Base-by-base conservation (phyloP, 106 monocot species). In the Cymbidium sinense region DNA sequence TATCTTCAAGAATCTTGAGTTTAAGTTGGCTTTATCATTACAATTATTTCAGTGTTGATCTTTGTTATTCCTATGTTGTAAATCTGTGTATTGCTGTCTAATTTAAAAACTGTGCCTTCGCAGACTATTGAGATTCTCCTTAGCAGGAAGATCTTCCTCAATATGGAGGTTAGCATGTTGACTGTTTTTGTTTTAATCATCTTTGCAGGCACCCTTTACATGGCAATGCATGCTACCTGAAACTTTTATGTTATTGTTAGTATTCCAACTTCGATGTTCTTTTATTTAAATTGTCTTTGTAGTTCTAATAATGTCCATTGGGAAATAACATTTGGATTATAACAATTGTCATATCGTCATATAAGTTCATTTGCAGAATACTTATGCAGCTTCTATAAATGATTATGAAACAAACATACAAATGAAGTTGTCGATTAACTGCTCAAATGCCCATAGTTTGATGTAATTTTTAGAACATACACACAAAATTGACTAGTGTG, bases 101-200 rank as follows among this genome's bases (percentile, higher is more conserved):
- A 82, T 73, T 58, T 50, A 4, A 43, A 55, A 4, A 43, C 25
- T 28, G 80, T 78, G 54, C 73, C 77, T 31, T 85, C 88, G 85
- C 90, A 99, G 98, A 95, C 98, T 44, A 87, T 95, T 43, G 98
- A 99, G 62, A 81, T 87, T 83, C 94, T 99, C 62, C 79, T 99
- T 50, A 91, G 92, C 84, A 90, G 91, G 83, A 94, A 86, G 70
- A 37, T 93, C 47, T 90, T 99, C 79, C 36, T 92, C 28, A 73
- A 82, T 72, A 85, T 86, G 84, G 87, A 94, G 98, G 98, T 98
- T 17, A 90, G 85, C 71, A 74, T 71, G 41, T 28, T 64, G 70
- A 70, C 3, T 67, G 12, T 30, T 23, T 67, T 5, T 61, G 61
- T 67, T 67, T 65, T 31, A 65, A 65, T 65, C 65, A 11, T 65